Evolutionary conservation across 768 basidiomycete genomes (phyloP), one percentile per base, ranked within the genome.

Genomic region (Gyrodon lividus): DNA sequence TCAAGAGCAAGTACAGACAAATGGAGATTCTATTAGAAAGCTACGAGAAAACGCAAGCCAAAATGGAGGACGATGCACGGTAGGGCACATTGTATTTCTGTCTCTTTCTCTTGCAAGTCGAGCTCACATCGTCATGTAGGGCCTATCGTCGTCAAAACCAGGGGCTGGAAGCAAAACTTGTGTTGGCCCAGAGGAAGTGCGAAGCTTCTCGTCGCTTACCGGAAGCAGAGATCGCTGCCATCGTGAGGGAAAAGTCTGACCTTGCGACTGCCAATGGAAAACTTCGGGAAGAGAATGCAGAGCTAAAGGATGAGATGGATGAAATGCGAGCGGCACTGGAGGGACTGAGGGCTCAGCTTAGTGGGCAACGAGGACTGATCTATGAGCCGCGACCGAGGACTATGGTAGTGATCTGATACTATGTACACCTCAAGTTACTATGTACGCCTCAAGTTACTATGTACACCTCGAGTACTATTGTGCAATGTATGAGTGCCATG

Each of bases 321-420:
- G 87, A 89, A 59, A 66, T 90, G 68, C 77, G 76, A 51, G 84
- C 81, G 20, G 88, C 86, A 77, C 74, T 90, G 10, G 87, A 90
- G 59, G 60, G 82, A 19, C 65, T 89, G 59, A 86, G 79, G 57
- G 77, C 74, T 43, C 79, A 83, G 58, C 68, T 78, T 43, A 78
- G 72, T 48, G 81, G 81, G 8, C 69, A 70, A 42, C 70, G 63
- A 4, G 74, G 73, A 4, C 58, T 77, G 37, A 56, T 81, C 19
- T 75, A 76, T 44, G 78, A 80, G 47, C 74, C 78, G 4, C 72
- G 77, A 46, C 66, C 72, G 35, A 78, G 78, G 58, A 67, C 77
- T 26, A 37, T 41, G 13, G 46, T 55, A 16, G 23, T 30, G 16
- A 45, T 30, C 16, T 52, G 43, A 40, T 8, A 34, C 28, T 46